Conservation (phyloP, 2,329 filamentous ascomycete species). For the Myriangium duriaei region DNA sequence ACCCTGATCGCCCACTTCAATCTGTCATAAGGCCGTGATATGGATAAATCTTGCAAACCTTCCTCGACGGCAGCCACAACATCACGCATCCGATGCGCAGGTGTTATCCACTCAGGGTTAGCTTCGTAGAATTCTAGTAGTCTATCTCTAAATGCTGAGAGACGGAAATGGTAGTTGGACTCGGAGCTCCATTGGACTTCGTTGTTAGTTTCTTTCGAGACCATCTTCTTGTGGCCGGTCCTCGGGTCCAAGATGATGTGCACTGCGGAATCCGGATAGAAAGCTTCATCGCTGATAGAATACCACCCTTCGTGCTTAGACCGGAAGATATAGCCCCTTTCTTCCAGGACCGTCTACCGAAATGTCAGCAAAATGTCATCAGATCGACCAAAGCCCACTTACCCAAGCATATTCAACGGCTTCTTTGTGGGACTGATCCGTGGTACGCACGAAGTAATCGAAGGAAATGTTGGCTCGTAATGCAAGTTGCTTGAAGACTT, state of each 20-base stretch:
- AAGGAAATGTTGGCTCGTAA: slow-evolving; percentile 55
- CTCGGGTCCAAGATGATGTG: slow-evolving; percentile 62
- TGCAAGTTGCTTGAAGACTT: slow-evolving; percentile 67
- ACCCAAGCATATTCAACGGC: slow-evolving; percentile 86
- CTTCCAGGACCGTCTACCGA: slow-evolving; percentile 55
- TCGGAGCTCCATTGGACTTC: slow-evolving; percentile 93
- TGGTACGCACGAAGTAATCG: slow-evolving; percentile 87
- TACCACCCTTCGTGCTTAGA: slow-evolving; percentile 92
- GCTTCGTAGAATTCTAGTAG: slow-evolving; percentile 67
- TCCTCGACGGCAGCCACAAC: slow-evolving; percentile 64
- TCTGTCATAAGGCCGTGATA: slow-evolving; percentile 68
- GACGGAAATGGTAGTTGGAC: slow-evolving; percentile 84
- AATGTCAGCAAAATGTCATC: too few species aligned
- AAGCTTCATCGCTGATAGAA: slow-evolving; percentile 90
- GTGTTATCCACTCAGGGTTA: slow-evolving; percentile 68
- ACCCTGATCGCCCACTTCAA: slow-evolving; percentile 82
- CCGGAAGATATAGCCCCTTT: slow-evolving; percentile 68
- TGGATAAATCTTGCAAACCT: slow-evolving; percentile 74
- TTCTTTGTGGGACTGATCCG: slow-evolving; percentile 65
- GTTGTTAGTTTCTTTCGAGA: slow-evolving; percentile 74
- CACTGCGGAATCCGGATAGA: slow-evolving; percentile 69
- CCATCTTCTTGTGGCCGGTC: slow-evolving; percentile 73
- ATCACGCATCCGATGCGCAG: slow-evolving; percentile 59
- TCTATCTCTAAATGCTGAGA: slow-evolving; percentile 68
- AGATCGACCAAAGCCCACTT: slow-evolving; percentile 14